Evolutionary conservation across 306 rosid genomes (phyloP), one percentile per base, ranked within the genome.

Genomic region (Bauhinia variegata): DNA sequence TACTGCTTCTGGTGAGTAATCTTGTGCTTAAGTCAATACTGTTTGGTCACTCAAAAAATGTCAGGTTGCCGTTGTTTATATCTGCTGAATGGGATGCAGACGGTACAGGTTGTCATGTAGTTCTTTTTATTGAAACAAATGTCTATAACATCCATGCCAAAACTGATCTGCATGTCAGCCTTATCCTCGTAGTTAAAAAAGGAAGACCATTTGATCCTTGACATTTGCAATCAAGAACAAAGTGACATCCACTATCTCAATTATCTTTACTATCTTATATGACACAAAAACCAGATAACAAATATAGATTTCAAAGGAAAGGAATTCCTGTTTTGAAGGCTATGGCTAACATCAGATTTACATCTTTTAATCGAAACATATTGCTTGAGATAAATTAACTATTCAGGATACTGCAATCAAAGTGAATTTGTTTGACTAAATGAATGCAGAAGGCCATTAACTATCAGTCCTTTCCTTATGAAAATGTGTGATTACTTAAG

Each of bases 1-100:
- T 47, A 47, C 82, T 7, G 63, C 75, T 70, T 75, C 74, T n/a
- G 10, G 85, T 81, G 68, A 81, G 85, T 68, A 59, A 13, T 52
- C 37, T 11, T 33, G 65, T 44, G 12, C 23, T 63, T 42, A 39
- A 53, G 30, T 63, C 39, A 47, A 65, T 53, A 32, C 56, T 14
- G 74, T 14, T 58, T 65, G 36, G 9, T 18, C n/a, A 16, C 64
- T 43, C 36, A 36, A 60, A 38, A 62, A 50, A 73, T 68, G 16
- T 54, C 41, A 37, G 23, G 18, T 4, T 16, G 49, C 37, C 6
- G 4, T 58, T 13, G 8, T 37, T 63, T 36, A 50, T 15, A 57
- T 12, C 60, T 56, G 53, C 43, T 68, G 31, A 54, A 46, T 9
- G 18, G 57, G 41, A 34, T 49, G 59, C 39, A 42, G 41, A 11